Evolutionary conservation across 2,329 filamentous ascomycete genomes (phyloP).

Genomic region (Elsinoe perseae): DNA sequence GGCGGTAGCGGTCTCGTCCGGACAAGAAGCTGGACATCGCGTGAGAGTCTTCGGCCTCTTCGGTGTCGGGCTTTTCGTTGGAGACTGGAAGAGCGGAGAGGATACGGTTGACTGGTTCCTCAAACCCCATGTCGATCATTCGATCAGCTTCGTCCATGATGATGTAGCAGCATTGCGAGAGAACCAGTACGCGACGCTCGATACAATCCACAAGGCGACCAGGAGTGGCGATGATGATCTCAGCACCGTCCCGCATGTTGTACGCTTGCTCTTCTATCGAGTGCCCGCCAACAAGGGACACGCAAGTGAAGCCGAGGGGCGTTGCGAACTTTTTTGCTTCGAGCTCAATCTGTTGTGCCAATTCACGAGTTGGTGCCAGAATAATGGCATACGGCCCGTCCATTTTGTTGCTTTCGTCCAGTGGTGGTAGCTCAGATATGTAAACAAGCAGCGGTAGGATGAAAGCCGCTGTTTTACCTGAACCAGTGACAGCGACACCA

Average conservation of each 20-base stretch:
- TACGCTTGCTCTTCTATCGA: conserved; percentile 89
- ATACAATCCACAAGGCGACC: conserved; percentile 96
- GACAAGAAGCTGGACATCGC: conserved; percentile 78
- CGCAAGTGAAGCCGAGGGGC: conserved; percentile 85
- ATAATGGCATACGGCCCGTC: conserved; percentile 97
- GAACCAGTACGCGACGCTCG: conserved; percentile 80
- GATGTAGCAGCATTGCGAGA: conserved; percentile 94
- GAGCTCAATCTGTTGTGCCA: conserved; percentile 93
- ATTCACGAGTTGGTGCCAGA: conserved; percentile 87
- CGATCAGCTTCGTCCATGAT: conserved; percentile 99
- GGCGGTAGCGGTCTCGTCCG: conserved; percentile 72
- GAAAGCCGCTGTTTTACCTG: conserved; percentile 96
- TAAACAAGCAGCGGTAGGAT: conserved; percentile 86
- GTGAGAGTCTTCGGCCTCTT: conserved; percentile 76
- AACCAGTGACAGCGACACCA: conserved; percentile 94
- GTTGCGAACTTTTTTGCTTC: conserved; percentile 89
- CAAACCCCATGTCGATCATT: conserved; percentile 98
- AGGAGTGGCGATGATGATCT: conserved; percentile 97
- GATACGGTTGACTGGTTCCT: conserved; percentile 96
- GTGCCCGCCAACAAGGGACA: conserved; percentile 97
- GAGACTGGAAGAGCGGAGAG: conserved; percentile 83
- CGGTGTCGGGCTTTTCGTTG: conserved; percentile 92
- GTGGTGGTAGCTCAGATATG: conserved; percentile 78
- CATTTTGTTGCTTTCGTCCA: conserved; percentile 80
- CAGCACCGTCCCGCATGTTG: conserved; percentile 81